Evolutionary conservation across 495 filamentous ascomycete species (phyloP), one percentile per base, ranked within the genome.

Genomic region (Patellaria atrata): DNA sequence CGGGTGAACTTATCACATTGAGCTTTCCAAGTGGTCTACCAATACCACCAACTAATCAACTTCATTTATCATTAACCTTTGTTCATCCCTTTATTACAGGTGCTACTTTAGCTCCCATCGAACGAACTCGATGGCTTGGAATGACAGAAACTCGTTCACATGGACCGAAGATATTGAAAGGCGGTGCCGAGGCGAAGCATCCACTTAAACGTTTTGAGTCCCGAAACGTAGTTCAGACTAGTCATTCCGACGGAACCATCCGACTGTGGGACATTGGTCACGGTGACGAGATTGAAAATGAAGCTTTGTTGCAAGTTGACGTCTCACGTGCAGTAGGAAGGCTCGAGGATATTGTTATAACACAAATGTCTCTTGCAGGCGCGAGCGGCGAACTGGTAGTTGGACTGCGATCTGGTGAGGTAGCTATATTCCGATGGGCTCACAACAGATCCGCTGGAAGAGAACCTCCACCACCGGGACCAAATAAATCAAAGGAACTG

Each of bases 241-340:
- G 79, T 0, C 86, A 96, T 53, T 81, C 72, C 4, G 89, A 96
- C 57, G 82, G 86, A 23, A 89, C 77, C 0, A 58, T 96, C 7
- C 65, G 83, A 5, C 59, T 94, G 8, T 97, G 85, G 84, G 89
- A 97, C 54, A 67, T 75, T 18, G 91, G 91, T 0, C 74, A 87
- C 45, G 78, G 70, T 4, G 89, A 96, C 52, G 84, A 94, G 50
- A 75, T 97, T 35, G 89, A 96, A 57, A 96, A 96, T 48, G 63
- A 70, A 17, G 63, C 63, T 9, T 67, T 82, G 22, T 61, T 94
- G 27, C 85, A 96, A 58, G 71, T 91, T 2, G 87, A 97, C 53
- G 56, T 94, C 17, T 71, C 75, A 8, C 69, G 83, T 40, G 85
- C 86, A n/a, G 63, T 96, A 4, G 76, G 77, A 23, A 68, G 84